phyloP scores from a whole-genome alignment of 768 basidiomycete species.

The Mycena capillaripes region DNA sequence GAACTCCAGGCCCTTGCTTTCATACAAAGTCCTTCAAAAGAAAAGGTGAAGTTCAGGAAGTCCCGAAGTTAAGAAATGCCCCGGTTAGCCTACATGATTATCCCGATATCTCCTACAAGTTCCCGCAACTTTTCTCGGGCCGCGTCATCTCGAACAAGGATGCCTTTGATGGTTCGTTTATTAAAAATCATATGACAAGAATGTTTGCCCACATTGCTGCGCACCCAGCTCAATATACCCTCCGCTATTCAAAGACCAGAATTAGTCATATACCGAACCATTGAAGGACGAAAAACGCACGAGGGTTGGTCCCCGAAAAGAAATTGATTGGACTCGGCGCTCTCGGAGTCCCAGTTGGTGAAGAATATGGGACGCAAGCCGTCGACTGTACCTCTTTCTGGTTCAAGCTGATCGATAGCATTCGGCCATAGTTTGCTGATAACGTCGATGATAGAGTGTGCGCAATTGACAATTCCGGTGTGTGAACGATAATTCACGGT shows the following conservation, averaged over 20 bases:
- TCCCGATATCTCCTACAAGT: conserved; percentile 70
- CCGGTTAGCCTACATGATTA: conserved; percentile 62
- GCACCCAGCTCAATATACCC: conserved; percentile 71
- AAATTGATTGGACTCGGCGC: conserved; percentile 67
- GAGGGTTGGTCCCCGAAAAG: conserved; percentile 65
- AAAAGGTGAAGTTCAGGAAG: conserved; percentile 64
- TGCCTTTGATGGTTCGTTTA: conserved; percentile 58
- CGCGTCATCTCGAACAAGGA: conserved; percentile 74
- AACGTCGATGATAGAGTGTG: conserved; percentile 72
- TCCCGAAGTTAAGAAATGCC: too few species aligned
- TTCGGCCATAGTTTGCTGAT: conserved; percentile 74
- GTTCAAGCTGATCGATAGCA: conserved; percentile 70
- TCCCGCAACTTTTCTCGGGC: conserved; percentile 61
- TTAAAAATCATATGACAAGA: neutral
- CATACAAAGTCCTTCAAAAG: conserved; percentile 62
- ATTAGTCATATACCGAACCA: too few species aligned
- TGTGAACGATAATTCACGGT: conserved; percentile 79
- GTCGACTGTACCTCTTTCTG: conserved; percentile 68
- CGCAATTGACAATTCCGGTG: conserved; percentile 79
- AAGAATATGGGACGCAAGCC: conserved; percentile 74
- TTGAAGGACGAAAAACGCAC: conserved; percentile 34
- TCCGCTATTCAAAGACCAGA: conserved; percentile 55
- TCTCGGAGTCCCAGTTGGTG: conserved; percentile 58
- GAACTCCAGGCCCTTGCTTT: conserved; percentile 79
- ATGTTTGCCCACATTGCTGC: conserved; percentile 65